Evolutionary conservation across 441 rosid genomes (phyloP).

Genomic region (Theobroma grandiflorum): DNA sequence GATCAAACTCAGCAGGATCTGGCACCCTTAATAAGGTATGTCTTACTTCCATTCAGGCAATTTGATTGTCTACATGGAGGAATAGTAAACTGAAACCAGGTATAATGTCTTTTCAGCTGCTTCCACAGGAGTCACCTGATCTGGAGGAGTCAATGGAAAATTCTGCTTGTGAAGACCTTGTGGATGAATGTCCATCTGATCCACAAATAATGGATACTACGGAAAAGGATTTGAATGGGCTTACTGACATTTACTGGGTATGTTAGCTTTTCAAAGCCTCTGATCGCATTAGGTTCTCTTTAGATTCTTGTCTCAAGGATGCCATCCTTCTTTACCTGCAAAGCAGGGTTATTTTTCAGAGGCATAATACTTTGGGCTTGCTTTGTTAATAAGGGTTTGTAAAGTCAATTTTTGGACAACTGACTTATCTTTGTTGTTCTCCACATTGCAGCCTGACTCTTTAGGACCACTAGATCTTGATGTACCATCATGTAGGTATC

Average conservation of each 20-base stretch:
- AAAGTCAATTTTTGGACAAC: constrained; percentile 10
- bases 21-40: constrained; percentile 54
- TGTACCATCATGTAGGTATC: constrained; percentile 72
- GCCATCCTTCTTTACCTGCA: background rate
- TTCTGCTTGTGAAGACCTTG: constrained; percentile 50
- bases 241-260: constrained; percentile 95
- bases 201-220: constrained; percentile 48
- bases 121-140: constrained; percentile 49
- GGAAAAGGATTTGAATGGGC: constrained; percentile 57
- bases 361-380: background rate
- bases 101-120: constrained; percentile 11
- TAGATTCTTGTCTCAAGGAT: background rate
- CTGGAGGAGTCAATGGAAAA: constrained; percentile 42
- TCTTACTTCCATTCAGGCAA: constrained; percentile 24
- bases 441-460: constrained; percentile 78
- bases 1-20: constrained; percentile 36
- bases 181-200: constrained; percentile 54
- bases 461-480: constrained; percentile 88
- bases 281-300: background rate
- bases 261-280: constrained; percentile 20
- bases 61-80: constrained; percentile 15
- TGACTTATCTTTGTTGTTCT: constrained; percentile 31
- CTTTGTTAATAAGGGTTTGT: background rate
- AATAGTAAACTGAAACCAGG: constrained; percentile 26
- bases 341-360: background rate